Percentiles rank a stretch among this genome's conserved stretches.
Conservation (phyloP, 192 early-diverging fungal genomes). For the Linnemannia zychae region DNA sequence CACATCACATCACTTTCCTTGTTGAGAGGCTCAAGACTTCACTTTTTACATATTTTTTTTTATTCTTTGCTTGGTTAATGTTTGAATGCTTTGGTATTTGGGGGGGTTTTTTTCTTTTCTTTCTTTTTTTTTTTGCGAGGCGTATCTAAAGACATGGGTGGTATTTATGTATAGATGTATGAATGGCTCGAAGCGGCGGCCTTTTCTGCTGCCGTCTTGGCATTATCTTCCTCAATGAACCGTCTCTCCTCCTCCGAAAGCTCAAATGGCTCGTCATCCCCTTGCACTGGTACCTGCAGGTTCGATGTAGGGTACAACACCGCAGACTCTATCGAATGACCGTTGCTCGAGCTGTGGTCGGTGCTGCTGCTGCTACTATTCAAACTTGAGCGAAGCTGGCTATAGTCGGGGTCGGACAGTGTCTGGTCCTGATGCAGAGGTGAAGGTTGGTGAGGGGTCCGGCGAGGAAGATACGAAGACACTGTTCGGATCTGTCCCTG, state of each 20-base stretch:
- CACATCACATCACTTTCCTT: not conserved
- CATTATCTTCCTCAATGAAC: slow-evolving; percentile 54
- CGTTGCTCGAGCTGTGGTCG: not conserved
- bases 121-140: not conserved
- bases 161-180: slow-evolving; percentile 18
- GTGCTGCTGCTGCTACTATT: not conserved
- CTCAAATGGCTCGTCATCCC: slow-evolving; percentile 37
- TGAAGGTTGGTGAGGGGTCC: slow-evolving; percentile 34
- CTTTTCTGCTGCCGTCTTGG: slow-evolving; percentile 25
- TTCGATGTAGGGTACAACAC: slow-evolving; percentile 40
- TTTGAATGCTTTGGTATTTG: not conserved
- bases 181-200: slow-evolving; percentile 13
- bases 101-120: not conserved
- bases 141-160: not conserved
- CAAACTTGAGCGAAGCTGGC: slow-evolving; percentile 30
- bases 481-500: slow-evolving; percentile 53
- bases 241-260: slow-evolving; percentile 53
- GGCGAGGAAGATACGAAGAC: slow-evolving; percentile 44
- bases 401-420: slow-evolving; percentile 20
- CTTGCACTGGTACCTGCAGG: slow-evolving; percentile 1
- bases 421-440: slow-evolving; percentile 33
- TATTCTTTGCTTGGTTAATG: not conserved
- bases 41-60: not conserved
- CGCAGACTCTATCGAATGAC: slow-evolving; percentile 14
- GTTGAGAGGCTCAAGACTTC: not conserved